Base-by-base conservation (phyloP, 1,139 yeast genomes). In the Lodderomyces beijingensis region DNA sequence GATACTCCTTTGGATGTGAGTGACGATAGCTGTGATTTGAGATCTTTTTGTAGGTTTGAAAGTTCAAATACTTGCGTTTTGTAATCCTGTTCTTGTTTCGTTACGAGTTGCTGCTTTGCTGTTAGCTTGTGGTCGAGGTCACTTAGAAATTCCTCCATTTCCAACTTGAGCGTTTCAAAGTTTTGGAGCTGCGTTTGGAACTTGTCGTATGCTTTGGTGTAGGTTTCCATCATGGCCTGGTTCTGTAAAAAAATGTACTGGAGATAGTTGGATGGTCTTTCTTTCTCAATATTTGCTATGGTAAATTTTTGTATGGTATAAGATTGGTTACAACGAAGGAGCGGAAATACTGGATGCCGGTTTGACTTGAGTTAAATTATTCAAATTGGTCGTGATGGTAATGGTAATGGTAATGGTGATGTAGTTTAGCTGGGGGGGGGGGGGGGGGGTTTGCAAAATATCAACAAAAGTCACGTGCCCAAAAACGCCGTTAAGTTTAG, bases 131-230 rank as follows among this genome's bases (percentile, higher is more conserved):
- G 29, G 15, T 35, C 43, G 7, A 37, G 17, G 18, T 27, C 34
- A 8, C 18, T 18, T 5, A 35, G 20, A 16, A 39, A 33, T 22
- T 37, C 37, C 19, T 30, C 28, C 36, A 37, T 27, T 11, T 35
- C 35, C 3, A 31, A 20, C 11, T 32, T 34, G 3, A 40, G 19
- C 5, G 30, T 16, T 10, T 40, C 43, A 27, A 34, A 37, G 16
- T 28, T 28, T 5, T 14, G 30, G 4, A 34, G 20, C 12, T 34
- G 31, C 7, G 27, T 27, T 16, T 34, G 31, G 16, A 35, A 18
- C 26, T 26, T 20, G 11, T 39, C 40, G 21, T 47, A 46, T 11
- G 30, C 2, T 52, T 41, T 18, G 17, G 27, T 24, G 13, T 23
- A 25, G 5, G 15, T 16, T 9, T 19, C 28, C 25, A 23, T 23